Base-by-base conservation (phyloP, 1,284 basidiomycete species). In the Fomitiporia mediterranea region DNA sequence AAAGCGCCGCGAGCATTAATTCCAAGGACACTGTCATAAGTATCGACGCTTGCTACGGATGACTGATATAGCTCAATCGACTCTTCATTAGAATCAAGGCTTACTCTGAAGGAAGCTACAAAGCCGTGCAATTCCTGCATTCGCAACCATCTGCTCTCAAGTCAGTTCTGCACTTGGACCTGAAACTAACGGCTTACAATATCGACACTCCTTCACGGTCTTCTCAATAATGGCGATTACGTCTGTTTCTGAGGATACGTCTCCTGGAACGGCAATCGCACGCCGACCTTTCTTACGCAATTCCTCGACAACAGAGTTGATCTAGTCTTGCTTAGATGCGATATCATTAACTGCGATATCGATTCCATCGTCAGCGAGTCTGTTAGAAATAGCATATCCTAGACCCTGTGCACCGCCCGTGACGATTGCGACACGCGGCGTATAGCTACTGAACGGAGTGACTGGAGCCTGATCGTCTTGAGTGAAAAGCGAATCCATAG, bases 341-440 rank as follows among this genome's bases (percentile, higher is more conserved):
- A 61, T 34, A 28, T 63, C 61, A 51, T 60, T 61, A 23, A 63
- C 27, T 13, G 51, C 56, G n/a, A 63, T 52, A 43, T 52, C 51
- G 38, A 61, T 54, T 11, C 61, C 61, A 42, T 63, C 61, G n/a
- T 50, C 46, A 17, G 61, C 57, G 25, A 63, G 52, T 9, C 58
- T 43, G 4, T 51, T 19, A 32, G 55, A 55, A 13, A 61, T 55
- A 28, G 55, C 60, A 19, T 54, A 39, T 17, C 61, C 61, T 23
- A 62, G 59, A 4, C 61, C 61, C 53, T 73, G 21, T 68, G 54
- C 30, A 25, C 30, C 46, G n/a, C 54, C 54, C 21, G 54, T 56
- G 9, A 56, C 48, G 8, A 56, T 39, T 8, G 47, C 54, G n/a
- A 56, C 54, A 25, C 53, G 53, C n/a, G 53, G 53, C 27, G 51